A percentile compares a stretch with the other conserved stretches of the same genome.
Conservation (phyloP, 768 basidiomycete genomes). For the Trametes sanguinea region DNA sequence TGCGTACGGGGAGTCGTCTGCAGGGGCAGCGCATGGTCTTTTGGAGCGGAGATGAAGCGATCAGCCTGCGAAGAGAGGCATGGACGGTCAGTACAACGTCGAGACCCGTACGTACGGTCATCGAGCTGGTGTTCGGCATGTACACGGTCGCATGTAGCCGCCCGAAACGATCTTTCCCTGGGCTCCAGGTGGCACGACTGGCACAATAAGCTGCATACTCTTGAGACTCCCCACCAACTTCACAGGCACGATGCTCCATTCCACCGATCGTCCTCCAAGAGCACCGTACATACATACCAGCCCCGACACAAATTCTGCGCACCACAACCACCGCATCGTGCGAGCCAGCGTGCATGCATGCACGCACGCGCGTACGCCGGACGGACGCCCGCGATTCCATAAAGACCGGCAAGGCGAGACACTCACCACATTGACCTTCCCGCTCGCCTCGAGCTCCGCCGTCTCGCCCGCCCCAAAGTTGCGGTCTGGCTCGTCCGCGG, state of each 20-base stretch:
- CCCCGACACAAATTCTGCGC: not conserved
- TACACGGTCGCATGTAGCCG: too few species aligned
- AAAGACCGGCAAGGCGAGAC: slow-evolving; percentile 21
- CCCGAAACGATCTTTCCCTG: too few species aligned
- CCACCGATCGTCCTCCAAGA: too few species aligned
- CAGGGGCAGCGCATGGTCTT: slow-evolving; percentile 53
- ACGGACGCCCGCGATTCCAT: too few species aligned
- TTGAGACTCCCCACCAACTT: too few species aligned
- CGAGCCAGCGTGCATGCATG: not conserved
- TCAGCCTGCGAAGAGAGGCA: slow-evolving; percentile 46
- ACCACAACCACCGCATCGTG: slow-evolving; percentile 1
- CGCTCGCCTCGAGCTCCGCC: slow-evolving; percentile 20
- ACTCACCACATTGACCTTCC: slow-evolving; percentile 41
- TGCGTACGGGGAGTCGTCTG: slow-evolving; percentile 67
- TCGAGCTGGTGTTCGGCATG: too few species aligned
- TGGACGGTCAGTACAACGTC: not conserved
- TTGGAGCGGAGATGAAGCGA: slow-evolving; percentile 59
- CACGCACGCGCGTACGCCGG: too few species aligned
- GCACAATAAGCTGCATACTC: too few species aligned
- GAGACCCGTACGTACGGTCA: too few species aligned
- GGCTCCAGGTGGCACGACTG: too few species aligned
- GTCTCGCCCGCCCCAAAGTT: not conserved
- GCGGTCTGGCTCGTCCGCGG: slow-evolving; percentile 11
- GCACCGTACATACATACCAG: too few species aligned
- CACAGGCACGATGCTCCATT: too few species aligned